These are phyloP conservation scores for Ogataea allantospora DNA, from an alignment of 805 yeast species.

Conservation along the genomic window DNA sequence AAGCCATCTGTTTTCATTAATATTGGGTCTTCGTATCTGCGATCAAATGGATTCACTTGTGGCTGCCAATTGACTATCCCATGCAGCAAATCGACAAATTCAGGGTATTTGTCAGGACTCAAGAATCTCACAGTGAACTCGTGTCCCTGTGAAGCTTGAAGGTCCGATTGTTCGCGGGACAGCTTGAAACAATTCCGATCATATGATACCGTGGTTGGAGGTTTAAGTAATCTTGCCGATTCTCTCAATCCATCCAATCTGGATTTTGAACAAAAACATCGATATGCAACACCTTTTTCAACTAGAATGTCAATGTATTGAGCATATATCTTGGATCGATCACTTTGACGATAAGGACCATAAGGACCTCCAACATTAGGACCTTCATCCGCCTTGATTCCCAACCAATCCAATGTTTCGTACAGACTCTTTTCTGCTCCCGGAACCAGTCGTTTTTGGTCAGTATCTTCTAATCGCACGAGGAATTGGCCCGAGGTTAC, in stretches of 20 bases:
- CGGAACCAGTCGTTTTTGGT: constrained; percentile 68
- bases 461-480: constrained; percentile 90
- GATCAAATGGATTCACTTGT: constrained; percentile 66
- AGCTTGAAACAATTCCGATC: constrained; percentile 73
- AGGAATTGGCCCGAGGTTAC: constrained; percentile 79
- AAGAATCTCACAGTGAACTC: constrained; percentile 67
- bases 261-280: constrained; percentile 84
- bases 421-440: constrained; percentile 86
- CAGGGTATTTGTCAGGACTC: constrained; percentile 69
- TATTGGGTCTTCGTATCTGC: constrained; percentile 86
- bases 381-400: constrained; percentile 77
- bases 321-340: constrained; percentile 64
- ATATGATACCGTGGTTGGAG: constrained; percentile 90
- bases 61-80: constrained; percentile 78
- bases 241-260: constrained; percentile 65
- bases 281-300: constrained; percentile 70
- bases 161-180: constrained; percentile 41
- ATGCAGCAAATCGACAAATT: constrained; percentile 71
- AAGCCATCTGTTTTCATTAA: constrained; percentile 88
- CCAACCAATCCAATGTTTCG: constrained; percentile 75
- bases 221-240: constrained; percentile 69
- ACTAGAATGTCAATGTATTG: constrained; percentile 56
- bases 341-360: constrained; percentile 86
- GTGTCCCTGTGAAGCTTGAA: constrained; percentile 35
- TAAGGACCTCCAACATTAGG: constrained; percentile 76